Evolutionary conservation across 495 filamentous ascomycete species (phyloP).

Genomic region (Xylaria sp.): DNA sequence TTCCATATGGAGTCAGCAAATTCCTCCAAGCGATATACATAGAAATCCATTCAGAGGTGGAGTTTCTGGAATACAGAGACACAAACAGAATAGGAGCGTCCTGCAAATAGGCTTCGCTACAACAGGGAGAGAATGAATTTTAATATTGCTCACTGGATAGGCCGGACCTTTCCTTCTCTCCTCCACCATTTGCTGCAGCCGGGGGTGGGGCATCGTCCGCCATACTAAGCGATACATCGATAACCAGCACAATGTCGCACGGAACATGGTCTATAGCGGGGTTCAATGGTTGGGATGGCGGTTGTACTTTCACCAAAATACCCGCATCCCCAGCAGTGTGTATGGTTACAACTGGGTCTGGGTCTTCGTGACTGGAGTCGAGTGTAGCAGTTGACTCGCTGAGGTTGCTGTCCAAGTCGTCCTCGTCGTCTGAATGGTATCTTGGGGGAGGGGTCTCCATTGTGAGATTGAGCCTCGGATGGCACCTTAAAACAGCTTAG

Average conservation of each 20-base stretch:
- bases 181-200: constrained; percentile 29
- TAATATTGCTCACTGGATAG: constrained; percentile 32
- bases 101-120: not conserved
- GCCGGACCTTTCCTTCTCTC: constrained; percentile 40
- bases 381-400: not conserved
- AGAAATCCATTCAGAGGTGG: not conserved
- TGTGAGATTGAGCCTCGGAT: not conserved
- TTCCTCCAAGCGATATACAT: not conserved
- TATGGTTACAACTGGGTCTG: constrained; percentile 36
- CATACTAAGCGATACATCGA: constrained; percentile 57
- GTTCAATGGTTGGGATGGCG: constrained; percentile 40
- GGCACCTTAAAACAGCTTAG: too few species aligned
- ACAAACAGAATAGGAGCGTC: not conserved
- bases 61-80: not conserved
- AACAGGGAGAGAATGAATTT: not conserved
- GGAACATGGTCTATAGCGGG: constrained; percentile 39
- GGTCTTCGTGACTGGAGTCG: not conserved
- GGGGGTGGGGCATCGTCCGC: constrained; percentile 39
- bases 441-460: not conserved
- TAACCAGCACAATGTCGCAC: constrained; percentile 56
- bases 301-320: constrained; percentile 47
- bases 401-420: not conserved
- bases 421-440: not conserved
- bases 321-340: constrained; percentile 43
- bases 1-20: not conserved